These are phyloP conservation scores for Aspergillus campestris DNA, from an alignment of 495 filamentous ascomycete genomes.

Conservation along the genomic window DNA sequence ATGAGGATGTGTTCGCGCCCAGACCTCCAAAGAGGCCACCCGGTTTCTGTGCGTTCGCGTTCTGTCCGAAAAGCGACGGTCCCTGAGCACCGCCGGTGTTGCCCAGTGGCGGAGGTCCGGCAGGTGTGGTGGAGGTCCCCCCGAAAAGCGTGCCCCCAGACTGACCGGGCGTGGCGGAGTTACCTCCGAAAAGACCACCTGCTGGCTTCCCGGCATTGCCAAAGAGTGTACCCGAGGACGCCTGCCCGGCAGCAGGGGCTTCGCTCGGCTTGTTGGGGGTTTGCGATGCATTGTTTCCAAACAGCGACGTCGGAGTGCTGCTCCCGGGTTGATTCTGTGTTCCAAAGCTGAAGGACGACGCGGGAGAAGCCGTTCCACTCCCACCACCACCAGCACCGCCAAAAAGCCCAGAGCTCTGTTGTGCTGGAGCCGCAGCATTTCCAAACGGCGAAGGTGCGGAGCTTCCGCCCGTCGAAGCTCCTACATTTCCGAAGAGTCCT, in stretches of 20 bases:
- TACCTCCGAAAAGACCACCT: slow-evolving; percentile 31
- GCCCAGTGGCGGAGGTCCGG: slow-evolving; percentile 49
- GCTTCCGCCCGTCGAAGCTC: slow-evolving; percentile 27
- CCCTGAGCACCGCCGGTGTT: slow-evolving; percentile 14
- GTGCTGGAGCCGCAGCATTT: slow-evolving; percentile 14
- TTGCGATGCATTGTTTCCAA: slow-evolving; percentile 18
- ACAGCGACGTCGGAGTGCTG: slow-evolving; percentile 19
- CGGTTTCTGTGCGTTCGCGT: slow-evolving; percentile 22
- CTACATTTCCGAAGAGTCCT: slow-evolving; percentile 38
- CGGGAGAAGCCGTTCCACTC: slow-evolving; percentile 12
- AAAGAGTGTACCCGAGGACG: slow-evolving; percentile 40
- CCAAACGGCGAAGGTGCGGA: slow-evolving; percentile 31
- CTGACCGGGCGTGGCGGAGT: slow-evolving; percentile 32
- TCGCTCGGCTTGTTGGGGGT: slow-evolving; percentile 36
- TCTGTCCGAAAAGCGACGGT: slow-evolving; percentile 21
- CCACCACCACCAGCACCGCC: slow-evolving; percentile 19
- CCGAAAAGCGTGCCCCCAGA: slow-evolving; percentile 31
- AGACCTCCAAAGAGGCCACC: slow-evolving; percentile 25
- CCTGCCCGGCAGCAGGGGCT: slow-evolving; percentile 24
- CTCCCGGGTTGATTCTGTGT: slow-evolving; percentile 17
- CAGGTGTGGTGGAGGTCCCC: slow-evolving; percentile 54
- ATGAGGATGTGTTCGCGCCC: slow-evolving; percentile 14
- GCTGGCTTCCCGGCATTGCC: slow-evolving; percentile 27
- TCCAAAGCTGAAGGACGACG: slow-evolving; percentile 34
- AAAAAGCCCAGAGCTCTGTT: slow-evolving; percentile 25